Conservation (phyloP, 805 yeast species). For the Suhomyces sp. region DNA sequence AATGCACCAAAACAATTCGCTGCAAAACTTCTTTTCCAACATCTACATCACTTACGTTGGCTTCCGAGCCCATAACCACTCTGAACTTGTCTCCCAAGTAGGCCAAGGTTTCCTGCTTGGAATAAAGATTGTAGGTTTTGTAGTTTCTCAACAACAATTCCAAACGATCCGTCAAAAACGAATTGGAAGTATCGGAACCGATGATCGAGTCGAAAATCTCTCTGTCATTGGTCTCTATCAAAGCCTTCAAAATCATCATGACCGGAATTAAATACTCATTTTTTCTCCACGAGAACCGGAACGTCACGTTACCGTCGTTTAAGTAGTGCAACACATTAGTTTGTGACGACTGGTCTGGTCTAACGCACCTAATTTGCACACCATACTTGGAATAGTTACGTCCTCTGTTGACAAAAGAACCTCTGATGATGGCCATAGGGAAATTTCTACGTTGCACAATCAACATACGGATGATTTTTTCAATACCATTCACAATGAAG, state of each 20-base stretch:
- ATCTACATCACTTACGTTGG: constrained; percentile 83
- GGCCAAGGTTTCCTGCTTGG: constrained; percentile 86
- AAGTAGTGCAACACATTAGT: constrained; percentile 96
- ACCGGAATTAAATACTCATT: constrained; percentile 94
- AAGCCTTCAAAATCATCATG: constrained; percentile 86
- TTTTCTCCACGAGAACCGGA: constrained; percentile 95
- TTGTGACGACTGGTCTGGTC: constrained; percentile 97
- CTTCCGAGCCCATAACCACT: constrained; percentile 84
- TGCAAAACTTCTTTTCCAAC: constrained; percentile 83
- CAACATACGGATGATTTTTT: constrained; percentile 93
- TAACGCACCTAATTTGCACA: constrained; percentile 88
- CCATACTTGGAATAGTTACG: constrained; percentile 84
- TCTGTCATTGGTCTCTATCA: constrained; percentile 86
- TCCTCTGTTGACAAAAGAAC: constrained; percentile 93
- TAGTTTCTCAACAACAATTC: constrained; percentile 87
- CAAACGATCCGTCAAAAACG: constrained; percentile 96
- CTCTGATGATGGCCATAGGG: constrained; percentile 96
- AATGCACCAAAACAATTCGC: constrained; percentile 86
- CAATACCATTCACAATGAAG: constrained; percentile 94
- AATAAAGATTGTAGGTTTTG: constrained; percentile 73
- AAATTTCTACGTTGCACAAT: constrained; percentile 97
- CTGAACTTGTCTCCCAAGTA: constrained; percentile 95
- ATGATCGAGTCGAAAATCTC: constrained; percentile 95
- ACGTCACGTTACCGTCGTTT: constrained; percentile 92
- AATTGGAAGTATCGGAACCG: constrained; percentile 81